Base-by-base conservation (phyloP, 306 rosid genomes). In the Fagus sylvatica region DNA sequence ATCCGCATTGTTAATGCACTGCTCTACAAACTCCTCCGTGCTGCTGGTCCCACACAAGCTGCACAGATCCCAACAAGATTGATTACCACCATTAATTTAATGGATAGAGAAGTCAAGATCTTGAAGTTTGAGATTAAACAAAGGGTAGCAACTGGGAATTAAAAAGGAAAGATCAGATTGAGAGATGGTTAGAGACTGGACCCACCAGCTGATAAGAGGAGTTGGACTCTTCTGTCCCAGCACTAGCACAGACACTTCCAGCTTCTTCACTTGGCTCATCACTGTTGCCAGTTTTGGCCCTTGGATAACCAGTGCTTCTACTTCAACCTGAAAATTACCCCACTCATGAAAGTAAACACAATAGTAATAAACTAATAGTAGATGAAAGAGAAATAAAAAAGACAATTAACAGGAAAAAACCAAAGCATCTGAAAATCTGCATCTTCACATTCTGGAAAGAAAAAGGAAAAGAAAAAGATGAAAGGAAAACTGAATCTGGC, bases 241-340 rank as follows among this genome's bases (percentile, higher is more conserved):
- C 71, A 95, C 99, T 32, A 95, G 79, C 85, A 93, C 92, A 53
- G 99, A 89, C 9, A 90, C 98, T 75, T 87, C 99, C 60, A 95
- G 89, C 87, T 95, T 95, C 90, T 95, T 93, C 42, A 95, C 99
- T 72, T 93, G 99, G 86, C 91, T 91, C 75, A 85, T 84, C 41
- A 95, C 94, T 19, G 98, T 91, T 72, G 67, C 87, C 56, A 93
- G 74, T 76, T 85, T 93, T 53, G 96, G 98, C 48, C 99, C 99
- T 87, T 91, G 91, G 51, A 95, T 88, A 77, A 93, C 91, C 71
- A 95, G 86, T 55, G 90, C 96, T 79, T 95, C 99, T 71, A 93
- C 96, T 78, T 95, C 97, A 76, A 90, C 98, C 99, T 95, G 80
- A 72, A 69, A 53, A 73, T 75, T 70, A 60, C 6, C 69, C 60